Base-by-base conservation (phyloP, 176 grass and related monocot species). In the Oryza australiensis region DNA sequence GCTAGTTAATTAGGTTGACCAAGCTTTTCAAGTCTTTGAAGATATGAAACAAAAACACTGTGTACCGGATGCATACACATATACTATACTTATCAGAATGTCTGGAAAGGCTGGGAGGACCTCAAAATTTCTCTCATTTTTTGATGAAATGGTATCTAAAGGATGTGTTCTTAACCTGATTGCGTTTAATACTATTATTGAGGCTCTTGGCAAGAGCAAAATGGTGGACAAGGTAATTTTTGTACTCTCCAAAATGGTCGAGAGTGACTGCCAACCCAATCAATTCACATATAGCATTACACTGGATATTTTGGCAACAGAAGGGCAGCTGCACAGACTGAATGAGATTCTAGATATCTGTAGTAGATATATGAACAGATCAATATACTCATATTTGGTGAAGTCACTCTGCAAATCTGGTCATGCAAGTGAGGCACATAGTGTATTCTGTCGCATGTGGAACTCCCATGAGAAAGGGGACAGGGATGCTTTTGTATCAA, bases 21-120 rank as follows among this genome's bases (percentile, higher is more conserved):
- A 95, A 79, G 93, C 85, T 66, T 94, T 89, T 82, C 85, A 88
- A 83, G 93, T 98, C n/a, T 95, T 98, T 72, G 89, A 93, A 68
- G 93, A 98, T 86, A 98, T 98, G 96, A 98, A 95, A 88, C 83
- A 82, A 28, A 91, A 90, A n/a, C 72, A 86, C 40, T 93, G 87
- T 78, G 80, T 90, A 29, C 89, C 93, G 3, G 96, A 99, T 88
- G 85, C 89, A 73, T 95, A 95, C 76, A 95, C 93, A 51, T 99
- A 95, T 80, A 95, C 96, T 66, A 92, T 91, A 85, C 82, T 99
- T 55, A 99, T 99, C 84, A 90, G 90, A 87, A 95, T 99, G 96
- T 85, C 91, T 57, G 96, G 96, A 84, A 85, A 82, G 85, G 68
- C 83, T 42, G 85, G 93, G 77, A 91, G 80, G 37, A 82, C 83